Evolutionary conservation across 306 rosid genomes (phyloP), one percentile per base, ranked within the genome.

Genomic region (Biancaea sappan): DNA sequence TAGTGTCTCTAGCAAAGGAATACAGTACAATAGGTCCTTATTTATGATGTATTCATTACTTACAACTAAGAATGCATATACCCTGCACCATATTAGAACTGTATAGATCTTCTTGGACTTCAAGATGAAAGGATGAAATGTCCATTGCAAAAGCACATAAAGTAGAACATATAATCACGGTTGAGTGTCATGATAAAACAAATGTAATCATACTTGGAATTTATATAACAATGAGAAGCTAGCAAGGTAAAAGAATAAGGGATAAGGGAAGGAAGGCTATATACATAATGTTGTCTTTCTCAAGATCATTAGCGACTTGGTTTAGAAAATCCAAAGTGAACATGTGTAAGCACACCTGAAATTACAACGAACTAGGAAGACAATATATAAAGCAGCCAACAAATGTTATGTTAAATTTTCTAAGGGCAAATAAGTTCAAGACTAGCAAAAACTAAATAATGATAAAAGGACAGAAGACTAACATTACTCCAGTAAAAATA

Each of bases 401-500:
- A 62, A 64, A 67, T 43, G 34, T 35, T 46, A 71, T 56, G 24
- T 41, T 58, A n/a, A n/a, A n/a, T n/a, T n/a, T n/a, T n/a, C n/a
- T n/a, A 4, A 72, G 37, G 38, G 44, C 21, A 53, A 10, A 32
- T 37, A 51, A 50, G 61, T 22, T 8, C 34, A 26, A 66, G 32
- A 6, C 62, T 21, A 31, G 67, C 8, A 32, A 66, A 69, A 81
- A 64, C 74, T 29, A 78, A 77, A 72, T 47, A 50, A 74, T 28
- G 57, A n/a, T n/a, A n/a, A n/a, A n/a, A n/a, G n/a, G n/a, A 57
- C 21, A 52, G 63, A 54, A 74, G 78, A 80, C 91, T 78, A 75
- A 93, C 99, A 73, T 95, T 95, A 81, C 99, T 95, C 99, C 99
- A 95, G 84, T 98, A 95, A 79, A 78, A 95, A 47, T 97, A 88